Percentiles rank a stretch among this genome's conserved stretches.
Evolutionary conservation across 208 protist species (phyloP).

Genomic region (Crithidia bombi): DNA sequence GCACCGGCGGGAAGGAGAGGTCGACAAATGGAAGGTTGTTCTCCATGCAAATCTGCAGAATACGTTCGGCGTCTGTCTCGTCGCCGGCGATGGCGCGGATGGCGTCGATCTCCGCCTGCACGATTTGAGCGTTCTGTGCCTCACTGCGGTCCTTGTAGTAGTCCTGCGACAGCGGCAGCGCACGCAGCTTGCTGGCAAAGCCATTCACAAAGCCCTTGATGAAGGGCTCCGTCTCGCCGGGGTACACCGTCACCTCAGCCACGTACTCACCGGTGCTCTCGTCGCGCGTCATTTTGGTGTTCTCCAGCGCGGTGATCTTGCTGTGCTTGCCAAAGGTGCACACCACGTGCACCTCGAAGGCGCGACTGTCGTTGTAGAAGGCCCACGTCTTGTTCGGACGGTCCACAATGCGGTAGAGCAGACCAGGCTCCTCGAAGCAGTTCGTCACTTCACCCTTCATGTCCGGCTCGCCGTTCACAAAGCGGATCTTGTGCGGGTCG

Average conservation of each 20-base stretch:
- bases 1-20: constrained; percentile 71
- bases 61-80: constrained; percentile 46
- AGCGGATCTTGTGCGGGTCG: constrained; percentile 30
- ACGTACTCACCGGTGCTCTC: constrained; percentile 52
- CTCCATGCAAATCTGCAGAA: constrained; percentile 59
- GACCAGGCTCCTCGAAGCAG: constrained; percentile 82
- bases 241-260: constrained; percentile 72
- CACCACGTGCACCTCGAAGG: constrained; percentile 75
- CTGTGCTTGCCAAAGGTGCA: constrained; percentile 80
- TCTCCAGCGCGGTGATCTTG: constrained; percentile 78
- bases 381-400: constrained; percentile 75
- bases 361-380: constrained; percentile 89
- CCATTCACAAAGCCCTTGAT: constrained; percentile 85
- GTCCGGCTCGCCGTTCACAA: constrained; percentile 74
- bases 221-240: constrained; percentile 80
- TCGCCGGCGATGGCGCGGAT: constrained; percentile 52
- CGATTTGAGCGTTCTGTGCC: constrained; percentile 37
- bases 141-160: constrained; percentile 57
- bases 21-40: constrained; percentile 76
- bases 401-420: constrained; percentile 87
- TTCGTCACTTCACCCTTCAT: constrained; percentile 68
- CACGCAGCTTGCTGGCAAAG: constrained; percentile 76
- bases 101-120: constrained; percentile 64
- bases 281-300: constrained; percentile 49
- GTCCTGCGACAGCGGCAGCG: constrained; percentile 68